These are phyloP conservation scores for Aspergillus udagawae DNA, from an alignment of 2,329 filamentous ascomycete species.

Conservation along the genomic window DNA sequence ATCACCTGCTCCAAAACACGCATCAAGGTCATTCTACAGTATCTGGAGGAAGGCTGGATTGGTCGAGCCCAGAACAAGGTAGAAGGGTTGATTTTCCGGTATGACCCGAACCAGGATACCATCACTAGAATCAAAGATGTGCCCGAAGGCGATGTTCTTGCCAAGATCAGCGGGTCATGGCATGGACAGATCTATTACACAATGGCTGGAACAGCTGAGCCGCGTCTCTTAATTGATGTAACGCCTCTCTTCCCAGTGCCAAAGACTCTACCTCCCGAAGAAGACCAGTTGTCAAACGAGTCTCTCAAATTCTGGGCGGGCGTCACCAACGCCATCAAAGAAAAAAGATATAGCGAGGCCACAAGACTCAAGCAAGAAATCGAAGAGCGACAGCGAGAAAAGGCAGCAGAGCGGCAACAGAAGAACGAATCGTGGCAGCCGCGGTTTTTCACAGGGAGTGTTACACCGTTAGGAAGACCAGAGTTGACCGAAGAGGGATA, in stretches of 20 bases:
- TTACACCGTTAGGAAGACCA: slow-evolving; percentile 59
- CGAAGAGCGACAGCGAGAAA: slow-evolving; percentile 83
- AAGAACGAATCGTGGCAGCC: slow-evolving; percentile 71
- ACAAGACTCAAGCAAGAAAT: slow-evolving; percentile 86
- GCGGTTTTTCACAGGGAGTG: slow-evolving; percentile 72
- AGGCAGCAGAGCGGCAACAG: slow-evolving; percentile 73
- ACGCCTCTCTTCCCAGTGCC: slow-evolving; percentile 73
- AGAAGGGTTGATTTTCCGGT: slow-evolving; percentile 84
- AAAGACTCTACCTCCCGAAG: slow-evolving; percentile 73
- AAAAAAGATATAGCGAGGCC: slow-evolving; percentile 78
- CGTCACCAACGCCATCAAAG: slow-evolving; percentile 79
- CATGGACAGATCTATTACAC: slow-evolving; percentile 66
- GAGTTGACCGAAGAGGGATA: slow-evolving; percentile 61
- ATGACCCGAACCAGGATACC: slow-evolving; percentile 80
- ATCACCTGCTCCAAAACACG: slow-evolving; percentile 86
- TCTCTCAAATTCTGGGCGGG: slow-evolving; percentile 81
- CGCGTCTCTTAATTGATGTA: slow-evolving; percentile 79
- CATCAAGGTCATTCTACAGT: slow-evolving; percentile 87
- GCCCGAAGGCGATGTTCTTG: slow-evolving; percentile 76
- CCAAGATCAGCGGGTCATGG: slow-evolving; percentile 81
- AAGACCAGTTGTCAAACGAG: slow-evolving; percentile 82
- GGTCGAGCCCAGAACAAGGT: slow-evolving; percentile 88
- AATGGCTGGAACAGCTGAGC: slow-evolving; percentile 44
- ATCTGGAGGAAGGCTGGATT: slow-evolving; percentile 92
- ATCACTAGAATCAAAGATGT: slow-evolving; percentile 80